Evolutionary conservation across 257 asterid species (phyloP).

Genomic region (Misopates orontium): DNA sequence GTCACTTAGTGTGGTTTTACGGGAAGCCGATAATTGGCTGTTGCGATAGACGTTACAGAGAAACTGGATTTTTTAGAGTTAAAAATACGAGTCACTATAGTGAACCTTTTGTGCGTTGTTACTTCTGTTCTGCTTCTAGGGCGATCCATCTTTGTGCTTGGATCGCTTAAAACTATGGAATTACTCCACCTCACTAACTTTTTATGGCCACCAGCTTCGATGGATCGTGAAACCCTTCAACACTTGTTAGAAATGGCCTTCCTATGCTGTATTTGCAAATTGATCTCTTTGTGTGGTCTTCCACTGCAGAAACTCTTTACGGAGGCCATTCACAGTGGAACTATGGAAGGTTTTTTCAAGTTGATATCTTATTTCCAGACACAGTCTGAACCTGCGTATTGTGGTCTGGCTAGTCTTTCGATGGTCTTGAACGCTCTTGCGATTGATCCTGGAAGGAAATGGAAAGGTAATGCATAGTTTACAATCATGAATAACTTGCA

Average conservation of each 20-base stretch:
- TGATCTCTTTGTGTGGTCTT: slow-evolving; percentile 20
- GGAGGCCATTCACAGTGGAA: slow-evolving; percentile 90
- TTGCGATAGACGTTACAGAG: no score
- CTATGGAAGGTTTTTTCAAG: slow-evolving; percentile 94
- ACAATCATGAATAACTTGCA: background rate
- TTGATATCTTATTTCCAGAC: slow-evolving; percentile 95
- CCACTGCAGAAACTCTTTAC: slow-evolving; percentile 77
- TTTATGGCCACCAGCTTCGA: background rate
- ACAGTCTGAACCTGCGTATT: slow-evolving; percentile 97
- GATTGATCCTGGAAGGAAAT: slow-evolving; percentile 93
- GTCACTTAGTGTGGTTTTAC: no score
- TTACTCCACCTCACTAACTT: no score
- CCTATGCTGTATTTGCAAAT: slow-evolving; percentile 17
- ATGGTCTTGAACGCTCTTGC: slow-evolving; percentile 98
- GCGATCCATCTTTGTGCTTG: background rate
- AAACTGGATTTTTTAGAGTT: no score
- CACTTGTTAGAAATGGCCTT: background rate
- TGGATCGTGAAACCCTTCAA: background rate
- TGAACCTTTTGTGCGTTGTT: slow-evolving; percentile 4
- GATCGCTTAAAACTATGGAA: background rate
- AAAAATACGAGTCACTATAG: no score
- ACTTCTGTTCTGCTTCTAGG: background rate
- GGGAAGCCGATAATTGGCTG: no score
- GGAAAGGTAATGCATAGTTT: slow-evolving; percentile 71
- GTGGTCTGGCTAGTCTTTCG: slow-evolving; percentile 98